Evolutionary conservation across 1,284 basidiomycete genomes (phyloP).

Genomic region (Puccinia hordei): DNA sequence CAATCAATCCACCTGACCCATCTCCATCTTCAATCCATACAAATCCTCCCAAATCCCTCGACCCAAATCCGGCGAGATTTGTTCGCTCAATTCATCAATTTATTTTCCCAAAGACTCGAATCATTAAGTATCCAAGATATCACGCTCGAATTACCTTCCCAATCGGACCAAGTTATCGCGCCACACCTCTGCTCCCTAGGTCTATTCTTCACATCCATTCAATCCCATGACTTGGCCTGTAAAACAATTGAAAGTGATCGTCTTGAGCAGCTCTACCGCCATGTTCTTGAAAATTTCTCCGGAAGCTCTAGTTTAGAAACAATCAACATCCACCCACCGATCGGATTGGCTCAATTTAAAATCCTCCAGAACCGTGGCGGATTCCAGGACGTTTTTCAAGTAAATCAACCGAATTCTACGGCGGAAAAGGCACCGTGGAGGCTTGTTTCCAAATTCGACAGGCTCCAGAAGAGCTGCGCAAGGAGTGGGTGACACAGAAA

Average conservation of each 20-base stretch:
- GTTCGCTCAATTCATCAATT: conserved; percentile 12
- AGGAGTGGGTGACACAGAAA: no score
- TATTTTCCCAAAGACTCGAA: conserved; percentile 9
- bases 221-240: not conserved
- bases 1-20: not conserved
- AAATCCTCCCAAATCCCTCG: not conserved
- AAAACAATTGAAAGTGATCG: not conserved
- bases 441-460: no score
- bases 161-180: not conserved
- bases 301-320: conserved; percentile 10
- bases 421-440: no score
- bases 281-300: conserved; percentile 7
- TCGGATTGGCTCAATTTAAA: conserved; percentile 6
- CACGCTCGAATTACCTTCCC: not conserved
- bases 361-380: not conserved
- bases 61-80: not conserved
- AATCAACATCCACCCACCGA: not conserved
- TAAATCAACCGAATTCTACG: not conserved
- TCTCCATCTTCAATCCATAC: not conserved
- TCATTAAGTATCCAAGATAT: not conserved
- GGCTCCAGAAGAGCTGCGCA: no score
- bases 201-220: conserved; percentile 2
- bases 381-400: conserved; percentile 8
- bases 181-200: not conserved
- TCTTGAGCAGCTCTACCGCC: conserved; percentile 2